A percentile compares a stretch with the other conserved stretches of the same genome.
Conservation (phyloP, 2,329 filamentous ascomycete genomes). For the Biscogniauxia marginata region DNA sequence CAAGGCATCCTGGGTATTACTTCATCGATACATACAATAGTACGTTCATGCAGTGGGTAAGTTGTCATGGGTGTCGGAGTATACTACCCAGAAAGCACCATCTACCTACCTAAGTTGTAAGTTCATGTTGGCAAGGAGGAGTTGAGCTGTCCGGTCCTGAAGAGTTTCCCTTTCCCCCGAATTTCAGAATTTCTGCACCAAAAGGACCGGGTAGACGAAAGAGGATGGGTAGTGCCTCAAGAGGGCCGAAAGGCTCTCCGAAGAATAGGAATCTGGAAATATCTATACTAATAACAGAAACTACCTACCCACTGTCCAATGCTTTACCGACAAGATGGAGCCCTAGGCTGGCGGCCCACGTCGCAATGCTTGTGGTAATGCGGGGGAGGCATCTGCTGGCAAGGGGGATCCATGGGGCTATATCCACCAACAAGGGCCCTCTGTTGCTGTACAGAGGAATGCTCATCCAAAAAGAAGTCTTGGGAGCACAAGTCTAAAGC, state of each 20-base stretch:
- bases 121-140: no score
- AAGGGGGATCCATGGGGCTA: neutral
- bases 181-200: neutral
- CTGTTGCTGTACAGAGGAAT: neutral
- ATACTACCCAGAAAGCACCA: no score
- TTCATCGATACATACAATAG: neutral
- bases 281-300: neutral
- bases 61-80: neutral
- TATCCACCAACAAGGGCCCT: slow-evolving; percentile 1
- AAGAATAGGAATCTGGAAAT: neutral
- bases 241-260: neutral
- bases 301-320: neutral
- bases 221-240: neutral
- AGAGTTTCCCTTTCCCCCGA: neutral
- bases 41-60: neutral
- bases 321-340: neutral
- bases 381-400: neutral
- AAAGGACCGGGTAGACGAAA: neutral
- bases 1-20: neutral
- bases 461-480: neutral
- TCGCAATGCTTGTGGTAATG: neutral
- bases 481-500: neutral
- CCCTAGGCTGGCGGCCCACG: neutral
- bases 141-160: no score
- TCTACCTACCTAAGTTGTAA: no score